phyloP scores from a whole-genome alignment of 192 early-diverging fungal genomes.

The Backusella mclennaniae region DNA sequence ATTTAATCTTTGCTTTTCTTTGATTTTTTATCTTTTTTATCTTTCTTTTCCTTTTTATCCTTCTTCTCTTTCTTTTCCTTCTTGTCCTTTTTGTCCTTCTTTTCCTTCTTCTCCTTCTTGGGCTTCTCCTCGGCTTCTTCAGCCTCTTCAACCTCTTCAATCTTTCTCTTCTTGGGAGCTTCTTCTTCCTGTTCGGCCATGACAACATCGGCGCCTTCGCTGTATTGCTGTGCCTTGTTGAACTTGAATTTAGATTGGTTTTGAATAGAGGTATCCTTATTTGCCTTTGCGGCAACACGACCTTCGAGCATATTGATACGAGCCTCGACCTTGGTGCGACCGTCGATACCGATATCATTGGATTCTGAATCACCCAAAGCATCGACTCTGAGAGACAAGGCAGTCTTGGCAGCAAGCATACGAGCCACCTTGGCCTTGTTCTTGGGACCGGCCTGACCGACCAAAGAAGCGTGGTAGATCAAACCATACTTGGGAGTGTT shows the following conservation, averaged over 20 bases:
- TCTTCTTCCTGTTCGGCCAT: conserved; percentile 37
- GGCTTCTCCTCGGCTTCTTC: conserved; percentile 40
- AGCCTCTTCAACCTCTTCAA: conserved; percentile 46
- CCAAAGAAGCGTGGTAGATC: conserved; percentile 95
- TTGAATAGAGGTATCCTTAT: conserved; percentile 65
- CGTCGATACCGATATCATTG: conserved; percentile 82
- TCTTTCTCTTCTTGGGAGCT: conserved; percentile 46
- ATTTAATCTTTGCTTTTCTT: not conserved
- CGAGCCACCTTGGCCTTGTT: conserved; percentile 98
- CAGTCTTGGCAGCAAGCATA: conserved; percentile 88
- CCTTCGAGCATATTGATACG: conserved; percentile 90
- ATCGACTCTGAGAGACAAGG: conserved; percentile 88
- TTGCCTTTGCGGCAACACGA: conserved; percentile 63
- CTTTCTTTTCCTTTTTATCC: conserved; percentile 41
- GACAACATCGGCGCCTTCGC: conserved; percentile 32
- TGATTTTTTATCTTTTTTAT: conserved; percentile 29
- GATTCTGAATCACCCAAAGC: conserved; percentile 82
- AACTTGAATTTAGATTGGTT: conserved; percentile 64
- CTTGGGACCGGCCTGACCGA: conserved; percentile 95
- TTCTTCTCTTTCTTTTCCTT: conserved; percentile 48
- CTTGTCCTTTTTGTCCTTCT: conserved; percentile 57
- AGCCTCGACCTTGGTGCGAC: conserved; percentile 84
- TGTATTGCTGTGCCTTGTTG: conserved; percentile 48
- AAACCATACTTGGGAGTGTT: conserved; percentile 99
- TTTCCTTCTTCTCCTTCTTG: conserved; percentile 49